These are phyloP conservation scores for Pelagomonas calceolata DNA, from an alignment of 108 stramenopile genomes.

Conservation along the genomic window DNA sequence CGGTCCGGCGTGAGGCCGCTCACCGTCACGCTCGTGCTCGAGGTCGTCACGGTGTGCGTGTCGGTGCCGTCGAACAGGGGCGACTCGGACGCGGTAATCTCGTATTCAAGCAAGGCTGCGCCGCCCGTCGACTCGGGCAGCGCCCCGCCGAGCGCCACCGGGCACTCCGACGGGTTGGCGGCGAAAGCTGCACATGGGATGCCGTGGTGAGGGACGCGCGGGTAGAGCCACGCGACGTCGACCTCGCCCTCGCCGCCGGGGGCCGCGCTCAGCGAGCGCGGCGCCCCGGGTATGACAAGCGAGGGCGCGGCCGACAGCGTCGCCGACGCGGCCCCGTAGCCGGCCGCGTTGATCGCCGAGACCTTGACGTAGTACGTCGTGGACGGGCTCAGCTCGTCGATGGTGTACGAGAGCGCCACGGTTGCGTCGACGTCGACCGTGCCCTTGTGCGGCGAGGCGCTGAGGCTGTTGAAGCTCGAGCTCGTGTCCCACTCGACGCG, in stretches of 20 bases:
- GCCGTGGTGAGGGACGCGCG: constrained; percentile 54
- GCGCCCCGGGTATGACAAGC: constrained; percentile 55
- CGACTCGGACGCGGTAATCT: constrained; percentile 51
- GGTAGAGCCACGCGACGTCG: constrained; percentile 49
- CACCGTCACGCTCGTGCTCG: constrained; percentile 13
- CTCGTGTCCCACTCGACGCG: constrained; percentile 68
- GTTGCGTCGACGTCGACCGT: constrained; percentile 38
- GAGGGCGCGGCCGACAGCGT: constrained; percentile 37
- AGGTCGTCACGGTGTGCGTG: constrained; percentile 16
- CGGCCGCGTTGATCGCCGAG: constrained; percentile 51
- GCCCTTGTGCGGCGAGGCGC: constrained; percentile 50
- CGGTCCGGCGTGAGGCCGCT: constrained; percentile 28
- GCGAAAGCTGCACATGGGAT: constrained; percentile 52
- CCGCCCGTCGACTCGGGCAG: constrained; percentile 59
- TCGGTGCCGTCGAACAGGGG: constrained; percentile 41
- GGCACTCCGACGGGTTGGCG: constrained; percentile 36
- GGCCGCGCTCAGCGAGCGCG: constrained; percentile 25
- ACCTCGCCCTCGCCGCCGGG: constrained; percentile 33
- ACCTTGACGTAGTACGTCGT: constrained; percentile 52
- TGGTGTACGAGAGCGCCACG: constrained; percentile 35
- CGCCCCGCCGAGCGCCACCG: constrained; percentile 49
- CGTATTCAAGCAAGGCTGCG: constrained; percentile 48
- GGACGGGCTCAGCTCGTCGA: constrained; percentile 33
- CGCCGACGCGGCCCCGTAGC: constrained; percentile 29
- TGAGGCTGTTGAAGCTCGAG: constrained; percentile 41